Base-by-base conservation (phyloP, 208 protist genomes). In the Wallacemonas collosoma region DNA sequence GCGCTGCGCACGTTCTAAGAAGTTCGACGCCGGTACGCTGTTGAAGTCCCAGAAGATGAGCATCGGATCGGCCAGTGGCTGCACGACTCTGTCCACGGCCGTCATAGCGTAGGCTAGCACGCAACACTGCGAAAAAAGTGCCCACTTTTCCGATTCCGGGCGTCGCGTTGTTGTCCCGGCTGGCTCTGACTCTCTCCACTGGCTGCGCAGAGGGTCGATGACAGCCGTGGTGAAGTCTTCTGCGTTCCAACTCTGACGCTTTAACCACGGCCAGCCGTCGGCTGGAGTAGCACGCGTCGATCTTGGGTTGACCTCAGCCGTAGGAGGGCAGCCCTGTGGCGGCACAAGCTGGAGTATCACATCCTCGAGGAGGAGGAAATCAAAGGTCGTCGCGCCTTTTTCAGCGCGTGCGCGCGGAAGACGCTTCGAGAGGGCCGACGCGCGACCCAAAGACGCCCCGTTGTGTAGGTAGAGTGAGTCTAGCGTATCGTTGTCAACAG, bases 21-120 rank as follows among this genome's bases (percentile, higher is more conserved):
- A 81, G 72, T 90, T 84, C 4, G 77, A 77, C 64, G 90, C 80
- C 3, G 90, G 87, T 3, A 85, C 63, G 9, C 58, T 53, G 53
- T 79, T 71, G 11, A 80, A 72, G 36, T 89, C 67, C 71, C 83
- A 79, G 63, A 95, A 93, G 41, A 78, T 71, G 53, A 91, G 81
- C 40, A 54, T 4, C 5, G 77, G 68, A 26, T 89, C 80, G 9
- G 71, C 76, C 15, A 95, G 75, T 1, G 85, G 87, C 48, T 72
- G 65, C 8, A 89, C 40, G 15, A 72, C 70, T 43, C 80, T 53
- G 73, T 91, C 76, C 69, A 90, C 76, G 48, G 88, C 41, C 15
- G 68, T 53, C 45, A 88, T 62, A 17, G 69, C 68, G 11, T 77
- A 70, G 14, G 83, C 64, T 5, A 90, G 48, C 43, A 88, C 62